A percentile compares a stretch with the other conserved stretches of the same genome.
phyloP scores from a whole-genome alignment of 108 stramenopile genomes.

The Thalassiosira profunda region DNA sequence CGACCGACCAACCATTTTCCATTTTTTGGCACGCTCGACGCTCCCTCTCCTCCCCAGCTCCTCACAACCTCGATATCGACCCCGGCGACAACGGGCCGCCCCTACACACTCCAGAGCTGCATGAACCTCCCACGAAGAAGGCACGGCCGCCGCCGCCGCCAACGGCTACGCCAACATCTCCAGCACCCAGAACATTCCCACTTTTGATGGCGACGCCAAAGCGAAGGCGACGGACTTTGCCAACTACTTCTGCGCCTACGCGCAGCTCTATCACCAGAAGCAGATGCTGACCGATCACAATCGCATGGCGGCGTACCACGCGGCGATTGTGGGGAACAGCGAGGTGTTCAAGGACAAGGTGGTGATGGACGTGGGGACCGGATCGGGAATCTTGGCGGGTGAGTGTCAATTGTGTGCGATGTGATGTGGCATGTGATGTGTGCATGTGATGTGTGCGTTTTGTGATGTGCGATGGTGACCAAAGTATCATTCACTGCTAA shows the following conservation, averaged over 20 bases:
- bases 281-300: conserved; percentile 98
- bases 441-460: no score
- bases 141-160: no score
- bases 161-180: conserved; percentile 75
- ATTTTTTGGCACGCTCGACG: no score
- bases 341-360: conserved; percentile 96
- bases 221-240: conserved; percentile 94
- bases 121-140: no score
- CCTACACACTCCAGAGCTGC: conserved; percentile 54
- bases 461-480: no score
- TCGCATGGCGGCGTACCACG: conserved; percentile 98
- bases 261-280: conserved; percentile 98
- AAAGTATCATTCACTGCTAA: no score
- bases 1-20: no score
- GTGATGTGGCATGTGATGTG: no score
- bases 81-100: no score
- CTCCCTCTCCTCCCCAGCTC: no score
- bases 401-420: no score
- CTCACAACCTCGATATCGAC: no score
- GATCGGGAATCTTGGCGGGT: conserved; percentile 94
- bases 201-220: conserved; percentile 79
- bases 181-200: conserved; percentile 78
- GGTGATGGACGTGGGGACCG: conserved; percentile 99
- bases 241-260: conserved; percentile 95
- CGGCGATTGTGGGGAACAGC: conserved; percentile 95